Percentiles rank a stretch among this genome's conserved stretches.
These are phyloP conservation scores for Fusarium brachygibbosum DNA, from an alignment of 2,329 filamentous ascomycete genomes.

Conservation along the genomic window DNA sequence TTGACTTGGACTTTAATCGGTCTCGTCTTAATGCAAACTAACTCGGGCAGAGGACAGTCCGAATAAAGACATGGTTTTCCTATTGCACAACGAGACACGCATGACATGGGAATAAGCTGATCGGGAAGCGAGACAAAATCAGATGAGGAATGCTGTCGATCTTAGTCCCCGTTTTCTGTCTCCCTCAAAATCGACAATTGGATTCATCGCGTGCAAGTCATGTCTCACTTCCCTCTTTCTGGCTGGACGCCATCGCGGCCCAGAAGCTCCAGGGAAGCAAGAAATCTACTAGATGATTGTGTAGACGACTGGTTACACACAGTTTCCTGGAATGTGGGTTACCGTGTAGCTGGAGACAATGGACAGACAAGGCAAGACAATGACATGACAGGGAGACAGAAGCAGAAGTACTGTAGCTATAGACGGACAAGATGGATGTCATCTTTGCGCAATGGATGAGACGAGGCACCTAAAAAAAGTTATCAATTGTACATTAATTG, in stretches of 20 bases:
- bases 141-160: conserved; percentile 18
- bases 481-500: not conserved
- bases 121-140: conserved; percentile 21
- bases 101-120: conserved; percentile 14
- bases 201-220: conserved; percentile 20
- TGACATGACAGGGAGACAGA: not conserved
- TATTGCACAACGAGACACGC: conserved; percentile 1
- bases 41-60: conserved; percentile 10
- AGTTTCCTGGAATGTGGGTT: conserved; percentile 36
- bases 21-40: conserved; percentile 15
- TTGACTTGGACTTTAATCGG: conserved; percentile 5
- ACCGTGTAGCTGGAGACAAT: conserved; percentile 24
- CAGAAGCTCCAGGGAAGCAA: conserved; percentile 38
- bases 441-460: conserved; percentile 5
- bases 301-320: conserved; percentile 12
- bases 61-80: conserved; percentile 32
- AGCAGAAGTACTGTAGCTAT: not conserved
- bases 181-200: conserved; percentile 16
- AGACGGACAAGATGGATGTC: not conserved
- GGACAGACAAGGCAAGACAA: conserved; percentile 17
- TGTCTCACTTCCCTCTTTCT: conserved; percentile 20
- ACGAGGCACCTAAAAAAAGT: conserved; percentile 21
- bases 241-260: conserved; percentile 11
- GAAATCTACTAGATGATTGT: not conserved
- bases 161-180: conserved; percentile 11